These are phyloP conservation scores for Monosporozyma unispora DNA, from an alignment of 805 yeast species.

Conservation along the genomic window DNA sequence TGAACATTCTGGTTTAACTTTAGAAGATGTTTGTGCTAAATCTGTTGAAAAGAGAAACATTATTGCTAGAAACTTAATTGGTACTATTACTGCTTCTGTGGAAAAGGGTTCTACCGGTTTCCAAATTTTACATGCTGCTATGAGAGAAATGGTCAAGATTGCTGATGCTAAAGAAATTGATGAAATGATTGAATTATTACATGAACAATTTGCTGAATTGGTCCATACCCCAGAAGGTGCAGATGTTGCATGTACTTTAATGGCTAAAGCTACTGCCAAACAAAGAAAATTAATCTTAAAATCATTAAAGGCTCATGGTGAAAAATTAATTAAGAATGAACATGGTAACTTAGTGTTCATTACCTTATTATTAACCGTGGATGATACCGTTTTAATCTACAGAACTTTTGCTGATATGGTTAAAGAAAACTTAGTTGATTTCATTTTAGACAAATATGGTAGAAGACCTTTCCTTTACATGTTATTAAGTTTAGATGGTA, in stretches of 20 bases:
- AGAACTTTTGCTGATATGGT: slow-evolving; percentile 50
- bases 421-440: slow-evolving; percentile 46
- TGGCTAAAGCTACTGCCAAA: slow-evolving; percentile 81
- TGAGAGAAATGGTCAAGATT: slow-evolving; percentile 77
- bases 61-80: slow-evolving; percentile 64
- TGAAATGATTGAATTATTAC: slow-evolving; percentile 72
- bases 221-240: slow-evolving; percentile 94
- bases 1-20: slow-evolving; percentile 50
- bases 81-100: slow-evolving; percentile 82
- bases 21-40: slow-evolving; percentile 57
- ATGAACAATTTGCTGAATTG: slow-evolving; percentile 86
- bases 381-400: slow-evolving; percentile 78
- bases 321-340: slow-evolving; percentile 71
- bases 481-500: slow-evolving; percentile 67
- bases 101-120: slow-evolving; percentile 95
- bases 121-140: slow-evolving; percentile 91
- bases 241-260: slow-evolving; percentile 75
- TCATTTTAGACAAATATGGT: slow-evolving; percentile 64
- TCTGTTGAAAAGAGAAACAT: slow-evolving; percentile 70
- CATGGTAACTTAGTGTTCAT: slow-evolving; percentile 76
- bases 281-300: slow-evolving; percentile 77
- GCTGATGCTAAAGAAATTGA: slow-evolving; percentile 57
- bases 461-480: slow-evolving; percentile 84
- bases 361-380: slow-evolving; percentile 75
- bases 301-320: slow-evolving; percentile 66